Base-by-base conservation (phyloP, 441 rosid genomes). In the Manihot esculenta region DNA sequence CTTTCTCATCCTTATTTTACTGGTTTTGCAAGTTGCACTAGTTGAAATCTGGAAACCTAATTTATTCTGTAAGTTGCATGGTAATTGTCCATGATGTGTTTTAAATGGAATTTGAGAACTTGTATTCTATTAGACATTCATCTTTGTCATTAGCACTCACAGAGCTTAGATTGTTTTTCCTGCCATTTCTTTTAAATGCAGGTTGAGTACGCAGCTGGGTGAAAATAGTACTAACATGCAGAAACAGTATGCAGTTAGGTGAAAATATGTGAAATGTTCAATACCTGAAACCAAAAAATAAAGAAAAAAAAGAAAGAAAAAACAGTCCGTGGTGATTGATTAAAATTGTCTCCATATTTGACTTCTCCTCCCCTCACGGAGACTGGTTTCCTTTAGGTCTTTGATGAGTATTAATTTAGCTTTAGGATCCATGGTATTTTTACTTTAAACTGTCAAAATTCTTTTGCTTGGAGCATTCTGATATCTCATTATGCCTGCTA, bases 231-330 rank as follows among this genome's bases (percentile, higher is more conserved):
- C 62, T 56, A 30, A 62, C 66, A 53, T 54, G 51, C 60, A 20
- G 70, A 57, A 55, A 64, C 15, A 23, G 20, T 57, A 33, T 26
- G 42, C 63, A n/a, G 33, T 72, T 56, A 64, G 62, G 64, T 48
- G 65, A 51, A 66, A 33, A 45, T 56, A 30, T 58, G 13, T 44
- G 62, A 44, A 44, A 30, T 18, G 21, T 27, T 41, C 20, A n/a
- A n/a, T n/a, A n/a, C n/a, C n/a, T n/a, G n/a, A n/a, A n/a, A n/a
- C n/a, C n/a, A 24, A 3, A 20, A 64, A 3, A 26, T 49, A 7
- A 7, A 38, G 9, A 7, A 9, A 7, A 5, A 45, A 7, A 7
- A 7, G 7, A 7, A 7, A 45, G 21, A 1, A 53, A 53, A 12
- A n/a, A 5, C 5, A 5, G 20, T 55, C 10, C 15, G 20, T 23